Evolutionary conservation across 2,329 filamentous ascomycete species (phyloP).

Genomic region (Ophiostoma populinum): DNA sequence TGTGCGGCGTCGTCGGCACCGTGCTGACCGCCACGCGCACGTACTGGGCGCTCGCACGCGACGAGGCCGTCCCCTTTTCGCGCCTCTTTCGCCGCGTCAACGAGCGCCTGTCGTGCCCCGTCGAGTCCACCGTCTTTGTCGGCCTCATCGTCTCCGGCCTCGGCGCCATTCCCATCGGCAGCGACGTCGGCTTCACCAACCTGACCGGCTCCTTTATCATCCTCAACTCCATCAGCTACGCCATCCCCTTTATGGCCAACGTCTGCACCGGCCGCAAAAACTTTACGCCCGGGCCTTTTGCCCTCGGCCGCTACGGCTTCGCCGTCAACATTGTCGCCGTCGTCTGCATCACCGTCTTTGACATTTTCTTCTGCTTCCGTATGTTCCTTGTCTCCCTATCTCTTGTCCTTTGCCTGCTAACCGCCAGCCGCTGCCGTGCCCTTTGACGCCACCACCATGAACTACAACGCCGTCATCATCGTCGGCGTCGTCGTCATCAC

Average conservation of each 20-base stretch:
- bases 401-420: not conserved
- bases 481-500: slow-evolving; percentile 30
- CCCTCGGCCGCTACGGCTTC: slow-evolving; percentile 32
- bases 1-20: slow-evolving; percentile 29
- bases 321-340: slow-evolving; percentile 31
- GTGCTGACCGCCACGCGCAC: slow-evolving; percentile 27
- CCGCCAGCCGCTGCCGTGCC: slow-evolving; percentile 1
- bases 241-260: slow-evolving; percentile 31
- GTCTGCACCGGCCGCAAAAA: slow-evolving; percentile 31
- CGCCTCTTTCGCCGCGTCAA: slow-evolving; percentile 34
- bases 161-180: slow-evolving; percentile 39
- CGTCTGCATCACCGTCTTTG: slow-evolving; percentile 35
- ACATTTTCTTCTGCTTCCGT: slow-evolving; percentile 45
- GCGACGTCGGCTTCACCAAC: slow-evolving; percentile 35
- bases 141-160: slow-evolving; percentile 32
- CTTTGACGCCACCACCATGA: slow-evolving; percentile 20
- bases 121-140: slow-evolving; percentile 40
- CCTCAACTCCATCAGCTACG: slow-evolving; percentile 36
- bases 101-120: slow-evolving; percentile 36
- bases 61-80: slow-evolving; percentile 42
- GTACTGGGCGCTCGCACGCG: slow-evolving; percentile 38
- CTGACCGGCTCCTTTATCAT: slow-evolving; percentile 41
- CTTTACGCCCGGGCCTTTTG: slow-evolving; percentile 34
- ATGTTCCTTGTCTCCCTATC: slow-evolving; percentile 12
- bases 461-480: slow-evolving; percentile 37